Base-by-base conservation (phyloP, 2,329 filamentous ascomycete species). In the Hypoxylon sp. region DNA sequence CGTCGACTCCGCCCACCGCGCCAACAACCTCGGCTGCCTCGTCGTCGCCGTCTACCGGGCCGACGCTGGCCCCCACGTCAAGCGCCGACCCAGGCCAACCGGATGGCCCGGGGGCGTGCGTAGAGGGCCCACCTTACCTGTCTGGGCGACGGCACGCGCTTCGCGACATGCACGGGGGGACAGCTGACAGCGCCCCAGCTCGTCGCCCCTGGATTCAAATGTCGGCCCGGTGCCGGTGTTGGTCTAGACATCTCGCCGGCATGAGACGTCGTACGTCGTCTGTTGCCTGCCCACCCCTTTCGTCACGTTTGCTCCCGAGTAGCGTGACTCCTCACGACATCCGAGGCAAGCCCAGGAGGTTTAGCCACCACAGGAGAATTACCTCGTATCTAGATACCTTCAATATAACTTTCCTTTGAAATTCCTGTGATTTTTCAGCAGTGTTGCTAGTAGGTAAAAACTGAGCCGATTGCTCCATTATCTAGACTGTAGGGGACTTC, bases 101-200 rank as follows among this genome's bases (percentile, higher is more conserved):
- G n/a, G 8, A 58, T 3, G 33, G 33, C 17, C 27, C 23, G 15
- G 48, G n/a, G 20, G 8, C 38, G 2, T 69, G 68, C 29, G 41
- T 48, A 2, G 67, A 69, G 33, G 64, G 67, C 8, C n/a, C 33
- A 68, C n/a, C 64, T 70, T 8, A 67, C 65, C 2, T 69, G 67
- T n/a, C 59, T 69, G 21, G 53, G 55, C 1, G 63, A 69, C 26
- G 62, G 60, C 7, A 51, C 45, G 4, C 65, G 66, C 31, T 69
- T 70, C 42, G 62, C 65, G 9, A 67, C 57, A 1, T 69, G 67
- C 41, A 69, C 65, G 2, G 66, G 66, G 5, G 65, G 68, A 7
- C 48, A 61, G 35, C 31, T 68, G 35, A 68, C 64, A 1, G 26
- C 20, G 5, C 55, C 64, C 3, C 61, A 65, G 24, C 62, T 57